Base-by-base conservation (phyloP, 805 yeast genomes). In the Starmerella roubikii region DNA sequence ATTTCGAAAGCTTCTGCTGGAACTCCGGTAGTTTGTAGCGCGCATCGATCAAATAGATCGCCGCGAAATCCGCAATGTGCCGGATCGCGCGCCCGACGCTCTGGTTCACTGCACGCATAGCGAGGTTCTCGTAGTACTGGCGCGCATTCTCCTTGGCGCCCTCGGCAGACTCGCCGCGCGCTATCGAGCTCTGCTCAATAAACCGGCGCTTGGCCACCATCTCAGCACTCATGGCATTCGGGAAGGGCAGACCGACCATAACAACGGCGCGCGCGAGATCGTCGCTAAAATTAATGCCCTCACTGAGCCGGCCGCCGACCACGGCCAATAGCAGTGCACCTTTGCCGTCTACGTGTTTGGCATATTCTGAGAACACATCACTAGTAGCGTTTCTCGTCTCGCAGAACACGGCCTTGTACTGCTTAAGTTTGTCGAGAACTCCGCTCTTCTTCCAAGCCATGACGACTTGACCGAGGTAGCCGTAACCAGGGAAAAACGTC, bases 51-150 rank as follows among this genome's bases (percentile, higher is more conserved):
- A 86, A 61, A 48, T 71, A 73, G 6, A 88, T 78, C 13, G 72
- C 68, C 0, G 96, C 77, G 54, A 80, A 85, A 57, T 88, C 97
- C 30, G 69, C 67, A 20, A 68, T 69, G 55, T 86, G 94, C 44
- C 97, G 65, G 29, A 86, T 86, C 6, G 95, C 82, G 47, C 97
- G 68, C 0, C 96, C 97, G 11, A 88, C 77, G 59, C 93, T 76
- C 57, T 86, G 97, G 54, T 86, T 86, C 1, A 86, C 84, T 0
- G 94, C 80, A 37, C 85, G 72, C 91, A 88, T 79, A 53, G 94
- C 85, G 6, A 83, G 62, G 50, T 81, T 83, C 49, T 85, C 94
- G 51, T 81, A 78, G 50, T 73, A 83, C 24, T 68, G 69, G 21
- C 54, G 54, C 0, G 86, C 81, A 20, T 64, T 64, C 3, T 38